Evolutionary conservation across 768 basidiomycete genomes (phyloP), one percentile per base, ranked within the genome.

Genomic region (Rhodotorula babjevae): DNA sequence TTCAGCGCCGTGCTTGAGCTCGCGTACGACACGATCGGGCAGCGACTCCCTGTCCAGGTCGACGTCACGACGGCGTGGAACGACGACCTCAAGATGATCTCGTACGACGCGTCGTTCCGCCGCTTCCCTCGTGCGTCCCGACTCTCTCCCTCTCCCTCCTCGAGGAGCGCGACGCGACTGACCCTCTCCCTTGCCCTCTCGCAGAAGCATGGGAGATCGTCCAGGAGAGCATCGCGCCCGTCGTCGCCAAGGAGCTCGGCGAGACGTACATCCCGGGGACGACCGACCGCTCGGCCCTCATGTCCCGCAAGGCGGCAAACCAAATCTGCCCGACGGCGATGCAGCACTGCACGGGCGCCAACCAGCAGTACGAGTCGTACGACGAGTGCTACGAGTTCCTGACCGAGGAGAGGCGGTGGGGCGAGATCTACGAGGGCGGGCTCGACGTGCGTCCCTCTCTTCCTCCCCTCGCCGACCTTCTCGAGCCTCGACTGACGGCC

Each of bases 61-160:
- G 65, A 65, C 46, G 23, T 65, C 11, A 65, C 23, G 9, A 47
- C 55, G 23, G 44, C 40, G 2, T 65, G 46, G 53, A 65, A 65
- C 46, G 56, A 65, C 46, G 65, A 65, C 56, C 40, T 65, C 9
- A 58, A 65, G 56, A 65, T 65, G 23, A 46, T 47, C 21, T 47
- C 56, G 55, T 65, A 65, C 65, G 65, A 65, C 46, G 55, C 56
- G 25, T 12, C 46, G 14, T 58, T 65, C 65, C 65, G 65, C 21
- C 65, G 65, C 1, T 65, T n/a, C n/a, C 29, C 65, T 52, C 49
- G 62, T 52, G 29, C 42, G 60, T 49, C 46, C 27, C 46, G 9
- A 15, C 2, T 1, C 31, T 16, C 16, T 25, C 36, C 36, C 36
- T 36, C 36, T 1, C 46, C 2, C 27, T 36, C 29, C 42, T 23